These are phyloP conservation scores for Taphrina populina DNA, from an alignment of 1,139 yeast genomes.

Conservation along the genomic window DNA sequence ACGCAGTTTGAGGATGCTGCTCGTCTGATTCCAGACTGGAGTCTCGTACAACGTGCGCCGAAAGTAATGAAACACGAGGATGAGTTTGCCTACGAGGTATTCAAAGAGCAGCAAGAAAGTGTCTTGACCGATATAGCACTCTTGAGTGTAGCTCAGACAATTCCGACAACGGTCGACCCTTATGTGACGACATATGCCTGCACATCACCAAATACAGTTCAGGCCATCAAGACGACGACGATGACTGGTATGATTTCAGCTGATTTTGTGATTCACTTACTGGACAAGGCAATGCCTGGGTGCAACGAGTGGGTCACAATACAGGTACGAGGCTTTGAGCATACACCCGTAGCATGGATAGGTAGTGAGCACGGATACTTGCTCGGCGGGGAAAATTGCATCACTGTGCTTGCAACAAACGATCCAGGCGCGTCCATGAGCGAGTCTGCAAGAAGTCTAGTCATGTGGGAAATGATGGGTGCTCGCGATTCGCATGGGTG, in stretches of 20 bases:
- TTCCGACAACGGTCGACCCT: slow-evolving; percentile 1
- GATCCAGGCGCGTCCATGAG: background rate
- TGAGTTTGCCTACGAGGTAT: background rate
- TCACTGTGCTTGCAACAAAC: background rate
- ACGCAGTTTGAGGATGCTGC: background rate
- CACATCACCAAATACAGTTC: background rate
- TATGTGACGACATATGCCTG: slow-evolving; percentile 13
- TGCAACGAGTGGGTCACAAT: background rate
- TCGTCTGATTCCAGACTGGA: background rate
- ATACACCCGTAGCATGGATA: slow-evolving; percentile 27
- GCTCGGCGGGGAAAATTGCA: slow-evolving; percentile 23
- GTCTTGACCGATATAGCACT: slow-evolving; percentile 18
- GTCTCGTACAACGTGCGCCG: background rate
- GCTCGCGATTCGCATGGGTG: slow-evolving; percentile 4
- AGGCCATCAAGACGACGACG: background rate
- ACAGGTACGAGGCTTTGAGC: slow-evolving; percentile 21
- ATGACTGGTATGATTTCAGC: slow-evolving; percentile 15
- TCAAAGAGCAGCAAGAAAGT: slow-evolving; percentile 20
- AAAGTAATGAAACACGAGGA: background rate
- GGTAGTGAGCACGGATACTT: slow-evolving; percentile 24
- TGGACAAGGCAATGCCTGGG: background rate
- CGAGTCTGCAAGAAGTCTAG: background rate
- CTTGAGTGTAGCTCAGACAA: background rate
- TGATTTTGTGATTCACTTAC: background rate
- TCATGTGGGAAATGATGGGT: slow-evolving; percentile 22